phyloP scores from a whole-genome alignment of 495 filamentous ascomycete genomes.

The Aspergillus bertholletiae region DNA sequence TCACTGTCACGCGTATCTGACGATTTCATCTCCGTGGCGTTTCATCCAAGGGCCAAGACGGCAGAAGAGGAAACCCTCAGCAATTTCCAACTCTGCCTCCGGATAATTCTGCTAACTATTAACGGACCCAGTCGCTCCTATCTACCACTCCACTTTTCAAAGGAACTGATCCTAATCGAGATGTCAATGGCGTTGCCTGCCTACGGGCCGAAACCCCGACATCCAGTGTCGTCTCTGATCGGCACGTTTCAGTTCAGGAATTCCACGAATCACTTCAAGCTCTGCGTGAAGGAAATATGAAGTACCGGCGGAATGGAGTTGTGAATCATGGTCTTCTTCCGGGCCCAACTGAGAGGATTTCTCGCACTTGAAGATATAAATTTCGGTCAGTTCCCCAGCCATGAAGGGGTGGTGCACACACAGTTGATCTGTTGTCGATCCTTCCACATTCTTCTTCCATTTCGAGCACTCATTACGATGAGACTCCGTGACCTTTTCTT shows the following conservation, averaged over 20 bases:
- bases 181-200: neutral
- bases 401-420: neutral
- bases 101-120: neutral
- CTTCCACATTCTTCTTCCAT: neutral
- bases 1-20: neutral
- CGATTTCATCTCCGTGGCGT: slow-evolving; percentile 5
- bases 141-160: neutral
- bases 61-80: neutral
- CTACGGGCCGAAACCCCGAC: neutral
- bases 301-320: too few relatives aligned
- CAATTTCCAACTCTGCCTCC: neutral
- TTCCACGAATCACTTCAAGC: neutral
- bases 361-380: neutral
- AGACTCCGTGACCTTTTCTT: slow-evolving; percentile 22
- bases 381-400: neutral
- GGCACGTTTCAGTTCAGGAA: neutral
- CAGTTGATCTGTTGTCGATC: slow-evolving; percentile 1
- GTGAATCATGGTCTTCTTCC: too few relatives aligned
- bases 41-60: slow-evolving; percentile 7
- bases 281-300: too few relatives aligned
- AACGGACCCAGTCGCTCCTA: neutral
- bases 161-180: neutral
- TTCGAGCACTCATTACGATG: slow-evolving; percentile 4
- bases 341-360: neutral
- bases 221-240: neutral